Conservation (phyloP, 2,329 filamentous ascomycete genomes). For the Colletotrichum tofieldiae region DNA sequence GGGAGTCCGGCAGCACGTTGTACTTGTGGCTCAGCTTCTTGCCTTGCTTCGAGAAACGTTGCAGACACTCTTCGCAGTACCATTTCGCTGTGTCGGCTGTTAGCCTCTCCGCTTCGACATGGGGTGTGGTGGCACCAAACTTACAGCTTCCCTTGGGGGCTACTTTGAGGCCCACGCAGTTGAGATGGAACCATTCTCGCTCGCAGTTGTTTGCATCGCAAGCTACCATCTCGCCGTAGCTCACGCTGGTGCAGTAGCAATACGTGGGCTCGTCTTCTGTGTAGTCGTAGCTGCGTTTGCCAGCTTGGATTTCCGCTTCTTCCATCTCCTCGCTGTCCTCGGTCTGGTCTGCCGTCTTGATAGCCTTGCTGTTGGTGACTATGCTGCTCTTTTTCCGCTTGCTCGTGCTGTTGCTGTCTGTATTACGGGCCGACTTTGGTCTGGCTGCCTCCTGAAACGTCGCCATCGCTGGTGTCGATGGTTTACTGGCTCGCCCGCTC, state of each 20-base stretch:
- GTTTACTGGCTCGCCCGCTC: slow-evolving; percentile 77
- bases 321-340: slow-evolving; percentile 58
- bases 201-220: slow-evolving; percentile 82
- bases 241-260: slow-evolving; percentile 85
- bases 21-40: slow-evolving; percentile 68
- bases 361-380: slow-evolving; percentile 57
- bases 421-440: slow-evolving; percentile 68
- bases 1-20: slow-evolving; percentile 40
- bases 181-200: slow-evolving; percentile 87
- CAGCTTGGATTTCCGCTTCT: slow-evolving; percentile 74
- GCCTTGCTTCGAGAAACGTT: slow-evolving; percentile 70
- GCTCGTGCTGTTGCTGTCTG: slow-evolving; percentile 60
- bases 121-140: slow-evolving; percentile 52
- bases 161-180: slow-evolving; percentile 84
- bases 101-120: slow-evolving; percentile 9
- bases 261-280: slow-evolving; percentile 77
- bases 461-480: slow-evolving; percentile 74
- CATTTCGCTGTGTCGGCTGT: slow-evolving; percentile 74
- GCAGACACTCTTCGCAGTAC: slow-evolving; percentile 87
- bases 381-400: slow-evolving; percentile 73
- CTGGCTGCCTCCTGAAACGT: slow-evolving; percentile 72
- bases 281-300: slow-evolving; percentile 39
- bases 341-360: slow-evolving; percentile 58
- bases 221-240: slow-evolving; percentile 88
- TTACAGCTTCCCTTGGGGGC: slow-evolving; percentile 83